Evolutionary conservation across 1,284 basidiomycete genomes (phyloP), one percentile per base, ranked within the genome.

Genomic region (Peniophora sp.): DNA sequence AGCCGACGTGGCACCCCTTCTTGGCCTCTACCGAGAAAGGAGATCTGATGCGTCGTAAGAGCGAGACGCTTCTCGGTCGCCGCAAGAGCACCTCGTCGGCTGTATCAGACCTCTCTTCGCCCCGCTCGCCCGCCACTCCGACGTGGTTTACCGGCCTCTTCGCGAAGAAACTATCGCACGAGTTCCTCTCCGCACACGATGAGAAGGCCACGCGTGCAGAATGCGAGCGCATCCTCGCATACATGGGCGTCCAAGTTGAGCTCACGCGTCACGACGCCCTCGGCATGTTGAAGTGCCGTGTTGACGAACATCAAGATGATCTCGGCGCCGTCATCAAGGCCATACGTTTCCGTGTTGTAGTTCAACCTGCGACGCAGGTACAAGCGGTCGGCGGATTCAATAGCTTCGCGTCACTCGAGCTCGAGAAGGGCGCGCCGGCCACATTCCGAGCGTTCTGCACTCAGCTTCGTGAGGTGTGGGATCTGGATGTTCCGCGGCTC

Each of bases 131-230:
- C 3, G 79, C 79, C 8, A 88, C 86, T 64, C 81, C 87, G 47
- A 83, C 81, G 52, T 97, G 95, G 95, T 83, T 98, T 57, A 81
- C 83, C 49, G 88, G 86, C 55, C 77, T 97, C 45, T 96, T 97
- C 78, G 88, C 83, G 62, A 32, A 32, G 27, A 32, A 32, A 12
- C 27, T 32, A 6, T 76, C 73, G 14, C 84, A 83, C 64, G 71
- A 70, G 41, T 68, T 92, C 2, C 67, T 81, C 43, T 92, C 90
- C 2, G 70, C 74, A 10, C 74, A 84, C 52, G 83, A 89, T 55
- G 72, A 79, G n/a, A 73, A 80, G 48, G 78, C 75, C 23, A 88
- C 91, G 5, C 72, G 85, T 50, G 78, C 78, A 56, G 86, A 88
- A 63, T 91, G 88, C 67, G 74, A 83, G 52, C 73, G 81, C 37